phyloP scores from a whole-genome alignment of 2,329 filamentous ascomycete genomes.

The Cyphellophora attinorum region DNA sequence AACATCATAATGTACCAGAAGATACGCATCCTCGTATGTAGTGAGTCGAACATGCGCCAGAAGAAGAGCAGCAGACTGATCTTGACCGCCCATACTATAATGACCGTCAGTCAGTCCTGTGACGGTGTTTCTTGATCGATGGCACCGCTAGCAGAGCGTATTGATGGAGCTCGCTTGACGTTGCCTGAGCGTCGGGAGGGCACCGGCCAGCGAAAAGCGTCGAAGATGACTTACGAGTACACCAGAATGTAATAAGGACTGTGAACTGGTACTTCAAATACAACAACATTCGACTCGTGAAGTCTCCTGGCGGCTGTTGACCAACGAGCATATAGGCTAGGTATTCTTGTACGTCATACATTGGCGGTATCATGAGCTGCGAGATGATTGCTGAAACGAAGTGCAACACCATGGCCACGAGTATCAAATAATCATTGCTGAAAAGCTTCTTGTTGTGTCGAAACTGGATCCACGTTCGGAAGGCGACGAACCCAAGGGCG shows the following conservation, averaged over 20 bases:
- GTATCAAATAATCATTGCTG: constrained; percentile 1
- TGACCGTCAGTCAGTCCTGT: too few species aligned
- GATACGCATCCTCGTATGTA: neutral
- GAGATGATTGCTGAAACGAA: neutral
- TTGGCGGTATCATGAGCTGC: neutral
- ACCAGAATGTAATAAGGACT: neutral
- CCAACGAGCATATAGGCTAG: too few species aligned
- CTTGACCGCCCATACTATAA: neutral
- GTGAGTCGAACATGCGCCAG: neutral
- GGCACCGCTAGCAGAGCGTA: neutral
- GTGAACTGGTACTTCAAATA: too few species aligned
- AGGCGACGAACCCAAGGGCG: neutral
- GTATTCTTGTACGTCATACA: neutral
- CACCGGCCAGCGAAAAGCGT: too few species aligned
- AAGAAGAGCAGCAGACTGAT: neutral
- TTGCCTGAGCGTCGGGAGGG: too few species aligned
- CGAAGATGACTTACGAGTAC: too few species aligned
- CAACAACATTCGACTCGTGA: neutral
- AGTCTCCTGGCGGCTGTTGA: neutral
- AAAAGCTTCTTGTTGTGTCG: neutral
- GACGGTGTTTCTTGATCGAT: too few species aligned
- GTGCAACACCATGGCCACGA: neutral
- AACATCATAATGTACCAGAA: neutral
- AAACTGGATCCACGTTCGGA: neutral
- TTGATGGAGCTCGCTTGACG: too few species aligned